Evolutionary conservation across 2,329 filamentous ascomycete genomes (phyloP).

Genomic region (Aaosphaeria pasadenensis): DNA sequence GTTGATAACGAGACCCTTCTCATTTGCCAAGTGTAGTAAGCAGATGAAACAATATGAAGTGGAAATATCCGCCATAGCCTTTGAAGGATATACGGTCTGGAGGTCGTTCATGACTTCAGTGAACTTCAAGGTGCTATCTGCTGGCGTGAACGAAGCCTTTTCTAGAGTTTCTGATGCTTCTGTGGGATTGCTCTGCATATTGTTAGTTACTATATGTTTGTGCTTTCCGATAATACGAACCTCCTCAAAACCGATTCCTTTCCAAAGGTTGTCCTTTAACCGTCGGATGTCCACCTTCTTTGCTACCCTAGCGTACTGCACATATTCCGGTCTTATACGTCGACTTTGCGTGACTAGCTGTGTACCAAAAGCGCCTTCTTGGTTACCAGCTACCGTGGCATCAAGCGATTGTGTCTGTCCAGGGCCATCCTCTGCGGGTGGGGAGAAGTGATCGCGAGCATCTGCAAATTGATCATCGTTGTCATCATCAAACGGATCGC

Average conservation of each 20-base stretch:
- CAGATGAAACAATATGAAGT: constrained; percentile 94
- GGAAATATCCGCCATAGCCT: constrained; percentile 88
- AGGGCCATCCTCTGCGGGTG: constrained; percentile 56
- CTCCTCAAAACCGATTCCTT: constrained; percentile 54
- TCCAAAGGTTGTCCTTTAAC: constrained; percentile 65
- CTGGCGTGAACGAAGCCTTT: constrained; percentile 39
- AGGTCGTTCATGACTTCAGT: constrained; percentile 89
- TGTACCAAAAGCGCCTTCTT: constrained; percentile 58
- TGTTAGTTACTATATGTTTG: constrained; percentile 1
- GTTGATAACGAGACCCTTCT: constrained; percentile 80
- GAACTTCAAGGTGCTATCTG: constrained; percentile 67
- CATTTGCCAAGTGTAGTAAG: constrained; percentile 84
- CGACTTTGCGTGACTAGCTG: constrained; percentile 62
- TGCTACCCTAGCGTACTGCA: constrained; percentile 63
- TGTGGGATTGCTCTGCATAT: not conserved
- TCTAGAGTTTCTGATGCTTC: constrained; percentile 2
- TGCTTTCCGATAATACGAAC: constrained; percentile 21
- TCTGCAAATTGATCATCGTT: constrained; percentile 68
- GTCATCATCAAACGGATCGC: constrained; percentile 63
- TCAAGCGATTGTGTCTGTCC: constrained; percentile 24
- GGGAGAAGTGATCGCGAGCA: constrained; percentile 75
- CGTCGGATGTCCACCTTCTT: constrained; percentile 66
- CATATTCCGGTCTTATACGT: constrained; percentile 60
- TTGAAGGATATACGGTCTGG: constrained; percentile 79
- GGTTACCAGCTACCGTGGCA: constrained; percentile 52